Base-by-base conservation (phyloP, 176 grass and related monocot genomes). In the Poa pratensis region DNA sequence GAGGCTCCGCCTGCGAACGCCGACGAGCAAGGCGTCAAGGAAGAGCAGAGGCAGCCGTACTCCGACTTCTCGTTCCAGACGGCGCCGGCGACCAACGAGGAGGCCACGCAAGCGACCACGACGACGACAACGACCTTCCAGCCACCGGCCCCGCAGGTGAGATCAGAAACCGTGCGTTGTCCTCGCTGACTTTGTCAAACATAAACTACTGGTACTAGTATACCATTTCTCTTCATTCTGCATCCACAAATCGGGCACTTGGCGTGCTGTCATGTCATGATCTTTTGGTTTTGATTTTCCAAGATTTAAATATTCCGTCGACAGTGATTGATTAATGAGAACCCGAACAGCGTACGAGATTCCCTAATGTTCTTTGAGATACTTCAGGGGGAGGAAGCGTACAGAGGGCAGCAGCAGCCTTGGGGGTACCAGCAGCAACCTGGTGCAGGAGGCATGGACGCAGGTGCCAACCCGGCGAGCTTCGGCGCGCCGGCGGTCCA, bases 21-120 rank as follows among this genome's bases (percentile, higher is more conserved):
- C 48, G 86, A 59, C 40, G 86, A 91, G 66, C 83, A 90, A 51
- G 90, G 14, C 49, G 60, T 48, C 61, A 91, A 92, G 77, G 90
- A 92, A 1, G 90, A 94, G 85, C 83, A 88, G 62, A 91, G 69
- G 77, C 62, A 61, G 15, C 11, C 84, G 37, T 94, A 87, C 86
- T 48, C 64, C 18, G 97, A 96, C 71, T 99, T 99, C 88, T 94
- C 92, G 30, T 99, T 99, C 83, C 94, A 96, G 63, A 90, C 94
- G 37, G 82, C 90, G 52, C 65, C 90, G 32, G 46, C 32, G 30
- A 84, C 17, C 69, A 62, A 7, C 81, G 28, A 87, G 19, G 89
- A 80, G 40, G 50, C 81, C 43, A 19, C 53, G 48, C 54, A 75
- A 10, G 22, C 76, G 76, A 80, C 83, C 51, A 62, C 74, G 53